Evolutionary conservation across 345 rosid genomes (phyloP), one percentile per base, ranked within the genome.

Genomic region (Citrus maxima): DNA sequence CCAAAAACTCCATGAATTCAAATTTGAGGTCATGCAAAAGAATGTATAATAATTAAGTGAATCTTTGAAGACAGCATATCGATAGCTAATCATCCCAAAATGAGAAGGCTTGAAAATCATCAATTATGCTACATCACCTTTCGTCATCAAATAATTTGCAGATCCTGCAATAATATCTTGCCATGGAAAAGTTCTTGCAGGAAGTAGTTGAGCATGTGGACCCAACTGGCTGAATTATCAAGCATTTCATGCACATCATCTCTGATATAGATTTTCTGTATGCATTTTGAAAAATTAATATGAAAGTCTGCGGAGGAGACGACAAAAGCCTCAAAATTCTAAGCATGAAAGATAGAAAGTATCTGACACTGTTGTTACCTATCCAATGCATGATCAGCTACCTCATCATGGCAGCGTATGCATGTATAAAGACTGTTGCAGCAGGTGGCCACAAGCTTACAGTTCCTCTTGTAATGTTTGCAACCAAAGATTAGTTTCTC

Each of bases 161-260:
- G 79, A 90, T 91, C 74, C 74, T 84, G 89, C 98, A 95, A 82
- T 93, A 93, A 71, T 93, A 93, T 82, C 86, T 88, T 80, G 87
- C 96, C 96, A 95, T 90, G 71, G 89, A 81, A 8, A 81, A 86
- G 67, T 81, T 85, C 65, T 84, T 79, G 76, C 98, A 95, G 59
- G 92, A 86, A 76, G 42, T 58, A 58, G 86, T 86, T 54, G 87
- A 82, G 90, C 98, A 93, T 18, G 79, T 79, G 7, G 84, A 80
- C 18, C 87, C 89, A 71, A 90, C 78, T 70, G 93, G 92, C 82
- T 94, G 97, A 80, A 94, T 85, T 67, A 63, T 76, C 70, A 91
- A 78, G 85, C 98, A 94, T 60, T 88, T 87, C 97, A 94, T 91
- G 88, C 98, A 94, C 92, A 94, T 91, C 96, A 94, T 94, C 80